Base-by-base conservation (phyloP, 768 basidiomycete species). In the Boletus sp. region DNA sequence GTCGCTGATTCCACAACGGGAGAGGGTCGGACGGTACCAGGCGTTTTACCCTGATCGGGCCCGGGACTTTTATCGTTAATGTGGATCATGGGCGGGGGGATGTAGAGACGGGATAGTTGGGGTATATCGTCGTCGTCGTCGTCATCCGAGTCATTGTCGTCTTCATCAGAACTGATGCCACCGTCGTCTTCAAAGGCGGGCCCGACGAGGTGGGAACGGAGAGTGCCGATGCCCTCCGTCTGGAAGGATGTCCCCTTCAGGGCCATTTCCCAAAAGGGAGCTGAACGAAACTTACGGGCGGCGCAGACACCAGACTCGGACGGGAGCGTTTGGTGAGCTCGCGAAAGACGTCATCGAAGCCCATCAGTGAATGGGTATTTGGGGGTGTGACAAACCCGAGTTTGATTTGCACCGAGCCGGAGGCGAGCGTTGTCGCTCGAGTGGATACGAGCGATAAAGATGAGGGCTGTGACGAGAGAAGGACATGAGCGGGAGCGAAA, bases 141-240 rank as follows among this genome's bases (percentile, higher is more conserved):
- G 0, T 72, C 61, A 29, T 63, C 62, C 27, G 65, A 55, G 37
- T 66, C 56, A 38, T 67, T 73, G 32, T 79, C 79, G 14, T 74
- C 74, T 5, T 72, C 75, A 38, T 81, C 80, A 0, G 77, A 79
- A 29, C 83, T 87, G 10, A 90, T 72, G 5, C 85, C 83, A n/a
- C 83, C 91, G 62, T 92, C 92, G 62, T 93, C 92, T 65, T 87
- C 80, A 58, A 81, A 83, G 23, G 76, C 79, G 3, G 81, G 81
- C 7, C 76, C 78, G 5, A 57, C 66, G 19, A 81, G 74, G 65
- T 83, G 74, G 3, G 85, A 87, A 29, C 88, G 86, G 25, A 90
- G 74, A 3, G 93, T 94, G 48, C 92, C 92, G 29, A 93, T 83
- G 25, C 92, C 89, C 71, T 90, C 85, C 10, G 90, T 93, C 91